Evolutionary conservation across 805 yeast genomes (phyloP).

Genomic region (Pichia heedii): DNA sequence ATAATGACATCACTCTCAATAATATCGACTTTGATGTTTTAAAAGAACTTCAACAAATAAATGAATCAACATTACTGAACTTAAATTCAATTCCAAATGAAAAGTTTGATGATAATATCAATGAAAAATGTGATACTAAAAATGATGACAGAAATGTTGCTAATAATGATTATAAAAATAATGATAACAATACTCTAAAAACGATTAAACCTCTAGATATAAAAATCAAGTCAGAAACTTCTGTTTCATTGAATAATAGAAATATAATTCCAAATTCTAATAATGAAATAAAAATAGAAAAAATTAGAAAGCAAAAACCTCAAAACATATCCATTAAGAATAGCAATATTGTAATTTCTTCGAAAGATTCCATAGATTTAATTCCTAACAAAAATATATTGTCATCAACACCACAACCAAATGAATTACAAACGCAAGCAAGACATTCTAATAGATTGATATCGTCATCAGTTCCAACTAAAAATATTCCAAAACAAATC

Average conservation of each 20-base stretch:
- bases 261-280: conserved; percentile 13
- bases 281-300: not conserved
- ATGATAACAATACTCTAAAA: not conserved
- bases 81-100: conserved; percentile 1
- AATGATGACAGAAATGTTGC: not conserved
- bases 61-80: not conserved
- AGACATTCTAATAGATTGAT: conserved; percentile 6
- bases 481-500: conserved; percentile 11
- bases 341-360: not conserved
- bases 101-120: no score
- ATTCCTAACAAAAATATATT: not conserved
- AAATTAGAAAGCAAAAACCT: not conserved
- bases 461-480: conserved; percentile 15
- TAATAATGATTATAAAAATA: not conserved
- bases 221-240: conserved; percentile 17
- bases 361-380: not conserved
- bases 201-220: conserved; percentile 12
- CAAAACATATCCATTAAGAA: not conserved
- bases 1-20: not conserved
- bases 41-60: conserved; percentile 10
- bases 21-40: conserved; percentile 12
- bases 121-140: no score
- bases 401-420: conserved; percentile 6
- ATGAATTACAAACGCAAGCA: conserved; percentile 5
- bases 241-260: conserved; percentile 17